Evolutionary conservation across 2,329 filamentous ascomycete genomes (phyloP).

Genomic region (Plectosphaerella plurivora): DNA sequence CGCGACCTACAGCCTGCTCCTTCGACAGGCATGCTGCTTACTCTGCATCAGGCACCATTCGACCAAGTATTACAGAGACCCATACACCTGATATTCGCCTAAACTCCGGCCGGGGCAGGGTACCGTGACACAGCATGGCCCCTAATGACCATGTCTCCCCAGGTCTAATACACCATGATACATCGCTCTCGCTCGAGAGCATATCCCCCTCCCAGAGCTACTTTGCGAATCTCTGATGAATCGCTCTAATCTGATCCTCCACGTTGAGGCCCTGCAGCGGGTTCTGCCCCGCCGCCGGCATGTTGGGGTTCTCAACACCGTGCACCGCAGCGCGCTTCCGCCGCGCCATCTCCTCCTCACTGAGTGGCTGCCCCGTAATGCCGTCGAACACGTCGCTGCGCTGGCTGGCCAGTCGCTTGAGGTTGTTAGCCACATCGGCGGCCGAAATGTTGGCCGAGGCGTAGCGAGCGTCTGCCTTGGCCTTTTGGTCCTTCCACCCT

Average conservation of each 20-base stretch:
- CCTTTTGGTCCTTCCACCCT: slow-evolving; percentile 91
- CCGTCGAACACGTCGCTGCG: slow-evolving; percentile 82
- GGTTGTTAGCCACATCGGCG: slow-evolving; percentile 83
- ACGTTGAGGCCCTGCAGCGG: slow-evolving; percentile 66
- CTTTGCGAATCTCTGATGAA: slow-evolving; percentile 47
- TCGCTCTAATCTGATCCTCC: slow-evolving; percentile 75
- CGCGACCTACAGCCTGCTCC: too few relatives aligned
- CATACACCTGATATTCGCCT: neutral
- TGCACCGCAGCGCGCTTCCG: slow-evolving; percentile 68
- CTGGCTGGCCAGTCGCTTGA: slow-evolving; percentile 91
- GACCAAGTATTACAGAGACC: too few relatives aligned
- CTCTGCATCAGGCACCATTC: too few relatives aligned
- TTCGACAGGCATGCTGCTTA: too few relatives aligned
- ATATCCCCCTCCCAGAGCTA: neutral
- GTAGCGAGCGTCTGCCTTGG: slow-evolving; percentile 79
- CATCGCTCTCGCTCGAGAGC: neutral
- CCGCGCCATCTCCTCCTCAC: slow-evolving; percentile 69
- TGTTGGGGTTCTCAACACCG: slow-evolving; percentile 54
- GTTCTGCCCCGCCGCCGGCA: slow-evolving; percentile 13
- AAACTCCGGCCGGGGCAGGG: neutral
- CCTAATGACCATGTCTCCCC: neutral
- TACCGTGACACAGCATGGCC: neutral
- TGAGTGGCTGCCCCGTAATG: slow-evolving; percentile 61
- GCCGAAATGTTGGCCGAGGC: slow-evolving; percentile 83
- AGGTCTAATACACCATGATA: neutral